Evolutionary conservation across 345 rosid species (phyloP).

Genomic region (Zanthoxylum bungeanum): DNA sequence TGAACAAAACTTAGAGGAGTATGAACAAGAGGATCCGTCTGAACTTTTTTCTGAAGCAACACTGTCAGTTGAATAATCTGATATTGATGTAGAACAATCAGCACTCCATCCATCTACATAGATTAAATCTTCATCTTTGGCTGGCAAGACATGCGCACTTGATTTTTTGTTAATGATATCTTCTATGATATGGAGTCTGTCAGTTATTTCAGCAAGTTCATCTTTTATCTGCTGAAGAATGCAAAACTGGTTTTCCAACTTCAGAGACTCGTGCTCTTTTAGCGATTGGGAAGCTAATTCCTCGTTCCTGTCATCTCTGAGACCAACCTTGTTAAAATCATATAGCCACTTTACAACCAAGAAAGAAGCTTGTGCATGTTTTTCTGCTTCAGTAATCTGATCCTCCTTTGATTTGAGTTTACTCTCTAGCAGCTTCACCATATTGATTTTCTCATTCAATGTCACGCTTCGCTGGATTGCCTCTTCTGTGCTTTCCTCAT

Average conservation of each 20-base stretch:
- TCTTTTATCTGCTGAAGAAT: slow-evolving; percentile 40
- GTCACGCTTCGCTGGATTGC: slow-evolving; percentile 27
- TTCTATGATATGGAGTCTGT: slow-evolving; percentile 29
- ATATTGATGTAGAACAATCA: slow-evolving; percentile 50
- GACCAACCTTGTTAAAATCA: slow-evolving; percentile 27
- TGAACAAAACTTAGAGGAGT: slow-evolving; percentile 12
- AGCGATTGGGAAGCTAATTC: slow-evolving; percentile 11
- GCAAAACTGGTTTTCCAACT: slow-evolving; percentile 31
- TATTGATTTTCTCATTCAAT: slow-evolving; percentile 42
- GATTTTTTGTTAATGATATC: slow-evolving; percentile 32
- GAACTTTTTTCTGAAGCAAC: slow-evolving; percentile 21
- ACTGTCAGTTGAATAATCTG: slow-evolving; percentile 43
- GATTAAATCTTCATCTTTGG: slow-evolving; percentile 33
- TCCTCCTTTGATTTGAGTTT: slow-evolving; percentile 33
- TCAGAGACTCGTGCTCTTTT: slow-evolving; percentile 14
- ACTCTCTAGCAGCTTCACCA: slow-evolving; percentile 32
- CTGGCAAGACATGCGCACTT: slow-evolving; percentile 15
- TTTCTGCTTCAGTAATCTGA: slow-evolving; percentile 44
- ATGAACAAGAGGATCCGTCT: slow-evolving; percentile 10
- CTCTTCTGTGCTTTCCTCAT: slow-evolving; percentile 37
- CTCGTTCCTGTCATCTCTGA: slow-evolving; percentile 9
- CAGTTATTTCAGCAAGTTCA: slow-evolving; percentile 39
- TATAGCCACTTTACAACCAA: slow-evolving; percentile 51
- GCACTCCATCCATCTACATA: slow-evolving; percentile 48
- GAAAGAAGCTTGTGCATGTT: slow-evolving; percentile 45